These are phyloP conservation scores for Canavalia ensiformis DNA, from an alignment of 306 rosid species.

Conservation along the genomic window DNA sequence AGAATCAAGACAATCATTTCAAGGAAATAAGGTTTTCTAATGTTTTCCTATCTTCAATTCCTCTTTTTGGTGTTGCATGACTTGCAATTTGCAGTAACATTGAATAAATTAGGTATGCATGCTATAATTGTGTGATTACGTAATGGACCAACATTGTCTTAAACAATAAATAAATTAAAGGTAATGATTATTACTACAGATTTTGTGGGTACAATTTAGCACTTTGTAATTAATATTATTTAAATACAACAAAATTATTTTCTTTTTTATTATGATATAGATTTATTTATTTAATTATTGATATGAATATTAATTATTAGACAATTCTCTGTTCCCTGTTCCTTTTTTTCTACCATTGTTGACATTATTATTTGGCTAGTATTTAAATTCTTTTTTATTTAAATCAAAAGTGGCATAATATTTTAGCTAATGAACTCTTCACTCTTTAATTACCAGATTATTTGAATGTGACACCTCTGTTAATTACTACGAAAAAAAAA, in stretches of 20 bases:
- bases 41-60: conserved; percentile 1
- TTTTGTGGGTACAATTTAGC: neutral
- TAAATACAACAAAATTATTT: neutral
- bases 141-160: conserved; percentile 30
- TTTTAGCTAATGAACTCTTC: neutral
- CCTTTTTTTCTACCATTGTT: neutral
- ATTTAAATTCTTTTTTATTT: neutral
- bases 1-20: conserved; percentile 36
- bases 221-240: neutral
- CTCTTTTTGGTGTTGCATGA: conserved; percentile 20
- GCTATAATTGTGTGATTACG: conserved; percentile 33
- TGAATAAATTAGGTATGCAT: conserved; percentile 33
- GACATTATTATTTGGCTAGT: conserved; percentile 1
- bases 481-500: neutral
- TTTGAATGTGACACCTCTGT: neutral
- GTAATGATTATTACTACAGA: neutral
- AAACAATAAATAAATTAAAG: neutral
- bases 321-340: neutral
- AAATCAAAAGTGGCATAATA: neutral
- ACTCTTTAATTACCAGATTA: conserved; percentile 4
- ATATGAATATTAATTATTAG: neutral
- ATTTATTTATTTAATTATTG: neutral
- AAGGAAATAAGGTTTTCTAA: neutral
- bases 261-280: neutral
- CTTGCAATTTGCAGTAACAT: conserved; percentile 7